A percentile compares a stretch with the other conserved stretches of the same genome.
Evolutionary conservation across 768 basidiomycete genomes (phyloP).

Genomic region (Pleurotus tuoliensis): DNA sequence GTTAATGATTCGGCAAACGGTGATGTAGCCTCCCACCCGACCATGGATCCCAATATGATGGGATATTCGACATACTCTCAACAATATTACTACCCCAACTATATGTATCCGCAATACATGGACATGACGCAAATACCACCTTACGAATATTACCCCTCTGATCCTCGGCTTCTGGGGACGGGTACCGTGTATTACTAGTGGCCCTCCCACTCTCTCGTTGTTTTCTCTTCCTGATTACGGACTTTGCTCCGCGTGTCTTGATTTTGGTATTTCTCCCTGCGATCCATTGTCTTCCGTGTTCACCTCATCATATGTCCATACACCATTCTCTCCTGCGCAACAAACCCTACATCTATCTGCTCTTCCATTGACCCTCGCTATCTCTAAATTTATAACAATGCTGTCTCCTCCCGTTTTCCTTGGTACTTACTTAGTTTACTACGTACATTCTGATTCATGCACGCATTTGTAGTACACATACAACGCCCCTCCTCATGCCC

Average conservation of each 20-base stretch:
- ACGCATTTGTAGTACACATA: constrained; percentile 1
- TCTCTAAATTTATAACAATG: constrained; percentile 3
- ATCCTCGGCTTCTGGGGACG: constrained; percentile 26
- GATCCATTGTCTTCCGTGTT: background rate
- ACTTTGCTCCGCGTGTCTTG: background rate
- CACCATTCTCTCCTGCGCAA: constrained; percentile 2
- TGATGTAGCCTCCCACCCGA: constrained; percentile 21
- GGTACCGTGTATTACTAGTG: constrained; percentile 4
- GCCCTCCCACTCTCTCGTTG: too few relatives aligned
- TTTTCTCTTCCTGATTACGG: background rate
- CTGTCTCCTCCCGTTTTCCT: constrained; percentile 2
- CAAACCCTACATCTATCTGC: background rate
- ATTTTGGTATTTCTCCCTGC: background rate
- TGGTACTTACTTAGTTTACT: constrained; percentile 1
- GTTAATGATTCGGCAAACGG: constrained; percentile 16
- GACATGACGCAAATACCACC: constrained; percentile 63
- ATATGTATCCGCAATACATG: constrained; percentile 63
- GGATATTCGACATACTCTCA: constrained; percentile 58
- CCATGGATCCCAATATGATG: constrained; percentile 38
- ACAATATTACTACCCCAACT: constrained; percentile 69
- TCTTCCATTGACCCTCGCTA: constrained; percentile 5
- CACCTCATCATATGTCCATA: background rate
- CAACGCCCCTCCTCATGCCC: background rate
- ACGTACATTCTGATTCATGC: constrained; percentile 3
- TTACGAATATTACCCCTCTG: constrained; percentile 64